Base-by-base conservation (phyloP, 192 early-diverging fungal species). In the Obelidium mucronatum region DNA sequence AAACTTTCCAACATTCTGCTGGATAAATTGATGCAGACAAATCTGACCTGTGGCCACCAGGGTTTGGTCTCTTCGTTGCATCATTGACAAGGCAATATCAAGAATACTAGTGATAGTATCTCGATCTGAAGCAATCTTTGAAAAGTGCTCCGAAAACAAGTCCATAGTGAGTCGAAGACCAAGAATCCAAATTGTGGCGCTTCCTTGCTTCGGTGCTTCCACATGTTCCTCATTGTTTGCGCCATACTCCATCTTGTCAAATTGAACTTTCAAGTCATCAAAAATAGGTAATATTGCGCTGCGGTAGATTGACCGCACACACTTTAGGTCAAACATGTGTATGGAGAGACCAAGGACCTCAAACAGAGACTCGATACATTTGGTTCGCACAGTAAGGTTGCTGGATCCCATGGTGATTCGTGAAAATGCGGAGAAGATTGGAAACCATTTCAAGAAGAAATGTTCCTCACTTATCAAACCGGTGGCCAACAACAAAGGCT, bases 371-470 rank as follows among this genome's bases (percentile, higher is more conserved):
- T 88, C 85, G 34, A 85, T 79, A 5, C 82, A 69, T 33, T 73
- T 56, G 2, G 87, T 87, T 4, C 84, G 60, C 2, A 88, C 82
- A 4, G 55, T 31, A 6, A 78, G 51, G 62, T 69, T 73, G 24
- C 79, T 78, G 6, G 85, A 86, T 35, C 84, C 87, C 65, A 80
- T 82, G 1, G 83, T 76, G 40, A 88, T 79, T 30, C 85, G 71
- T n/a, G 85, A 85, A 28, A 86, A 81, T 22, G 84, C 80, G 19
- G 87, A 84, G 28, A 88, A 81, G 48, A 88, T 84, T 11, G 87
- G 87, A 73, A 87, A 88, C 87, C 87, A 88, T 54, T 84, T 84
- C 19, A 88, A 61, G 67, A 81, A 84, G 64, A 86, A 88, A 59
- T 88, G 87, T 24, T 88, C 87, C 62, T 88, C 87, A 68, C 76